These are phyloP conservation scores for Kwoniella shandongensis DNA, from an alignment of 768 basidiomycete genomes.

Conservation along the genomic window DNA sequence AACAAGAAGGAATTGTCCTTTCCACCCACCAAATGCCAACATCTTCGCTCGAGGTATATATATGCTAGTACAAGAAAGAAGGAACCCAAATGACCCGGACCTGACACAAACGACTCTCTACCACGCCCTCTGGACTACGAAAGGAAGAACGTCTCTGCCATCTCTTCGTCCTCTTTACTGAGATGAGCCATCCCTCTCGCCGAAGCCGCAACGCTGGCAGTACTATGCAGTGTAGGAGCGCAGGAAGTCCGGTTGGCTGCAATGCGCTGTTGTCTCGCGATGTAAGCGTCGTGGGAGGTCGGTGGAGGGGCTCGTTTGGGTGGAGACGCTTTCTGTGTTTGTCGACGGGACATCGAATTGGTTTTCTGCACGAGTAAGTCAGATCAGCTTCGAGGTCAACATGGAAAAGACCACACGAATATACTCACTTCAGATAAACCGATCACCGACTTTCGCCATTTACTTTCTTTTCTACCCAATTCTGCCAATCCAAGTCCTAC, in stretches of 20 bases:
- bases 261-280: slow-evolving; percentile 31
- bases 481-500: slow-evolving; percentile 10
- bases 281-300: slow-evolving; percentile 38
- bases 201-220: slow-evolving; percentile 25
- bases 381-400: neutral
- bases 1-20: too few relatives aligned
- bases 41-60: too few relatives aligned
- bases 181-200: slow-evolving; percentile 11
- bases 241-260: slow-evolving; percentile 35
- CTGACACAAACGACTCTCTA: too few relatives aligned
- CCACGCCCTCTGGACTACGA: slow-evolving; percentile 26
- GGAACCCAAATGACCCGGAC: too few relatives aligned
- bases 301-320: slow-evolving; percentile 25
- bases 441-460: slow-evolving; percentile 38
- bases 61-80: too few relatives aligned
- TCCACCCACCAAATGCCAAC: too few relatives aligned
- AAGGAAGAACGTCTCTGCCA: slow-evolving; percentile 49
- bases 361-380: slow-evolving; percentile 4
- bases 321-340: slow-evolving; percentile 1
- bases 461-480: slow-evolving; percentile 22
- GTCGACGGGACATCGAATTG: slow-evolving; percentile 2
- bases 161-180: slow-evolving; percentile 39
- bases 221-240: slow-evolving; percentile 36
- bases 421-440: slow-evolving; percentile 34
- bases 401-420: neutral